phyloP scores from a whole-genome alignment of 495 filamentous ascomycete species.

The Delitschia confertaspora region DNA sequence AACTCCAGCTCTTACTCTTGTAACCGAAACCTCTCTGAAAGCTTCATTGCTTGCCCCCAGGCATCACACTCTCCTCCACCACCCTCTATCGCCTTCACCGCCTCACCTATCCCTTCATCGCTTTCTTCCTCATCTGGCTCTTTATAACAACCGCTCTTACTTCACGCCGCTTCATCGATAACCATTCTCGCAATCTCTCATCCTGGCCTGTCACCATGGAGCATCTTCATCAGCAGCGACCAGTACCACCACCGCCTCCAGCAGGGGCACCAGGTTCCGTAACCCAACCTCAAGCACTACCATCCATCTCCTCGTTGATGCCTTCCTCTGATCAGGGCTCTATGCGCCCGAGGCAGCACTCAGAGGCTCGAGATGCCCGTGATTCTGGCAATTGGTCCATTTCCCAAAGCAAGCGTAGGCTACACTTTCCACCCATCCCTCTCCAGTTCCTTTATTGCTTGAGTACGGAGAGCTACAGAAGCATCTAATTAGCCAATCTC shows the following conservation, averaged over 20 bases:
- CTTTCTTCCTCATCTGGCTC: background rate
- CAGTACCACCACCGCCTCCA: too few species aligned
- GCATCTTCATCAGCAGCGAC: constrained; percentile 13
- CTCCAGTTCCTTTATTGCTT: background rate
- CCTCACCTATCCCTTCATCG: background rate
- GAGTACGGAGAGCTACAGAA: too few species aligned
- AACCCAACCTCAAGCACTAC: constrained; percentile 26
- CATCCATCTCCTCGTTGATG: constrained; percentile 27
- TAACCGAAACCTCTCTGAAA: too few species aligned
- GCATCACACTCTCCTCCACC: background rate
- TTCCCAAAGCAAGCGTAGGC: constrained; percentile 32
- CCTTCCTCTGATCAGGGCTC: constrained; percentile 23
- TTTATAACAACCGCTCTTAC: background rate
- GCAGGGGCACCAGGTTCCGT: constrained; percentile 1
- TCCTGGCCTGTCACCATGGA: constrained; percentile 12
- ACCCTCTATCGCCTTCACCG: background rate
- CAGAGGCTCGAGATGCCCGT: constrained; percentile 25
- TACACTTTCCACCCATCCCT: background rate
- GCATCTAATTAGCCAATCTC: too few species aligned
- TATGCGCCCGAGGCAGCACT: constrained; percentile 18
- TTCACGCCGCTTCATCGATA: constrained; percentile 2
- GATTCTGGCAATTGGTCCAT: constrained; percentile 33
- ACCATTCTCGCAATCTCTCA: background rate
- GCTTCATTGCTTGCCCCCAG: too few species aligned
- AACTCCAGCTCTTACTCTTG: too few species aligned